A percentile compares a stretch with the other conserved stretches of the same genome.
These are phyloP conservation scores for Verticillium longisporum DNA, from an alignment of 2,329 filamentous ascomycete species.

Conservation along the genomic window DNA sequence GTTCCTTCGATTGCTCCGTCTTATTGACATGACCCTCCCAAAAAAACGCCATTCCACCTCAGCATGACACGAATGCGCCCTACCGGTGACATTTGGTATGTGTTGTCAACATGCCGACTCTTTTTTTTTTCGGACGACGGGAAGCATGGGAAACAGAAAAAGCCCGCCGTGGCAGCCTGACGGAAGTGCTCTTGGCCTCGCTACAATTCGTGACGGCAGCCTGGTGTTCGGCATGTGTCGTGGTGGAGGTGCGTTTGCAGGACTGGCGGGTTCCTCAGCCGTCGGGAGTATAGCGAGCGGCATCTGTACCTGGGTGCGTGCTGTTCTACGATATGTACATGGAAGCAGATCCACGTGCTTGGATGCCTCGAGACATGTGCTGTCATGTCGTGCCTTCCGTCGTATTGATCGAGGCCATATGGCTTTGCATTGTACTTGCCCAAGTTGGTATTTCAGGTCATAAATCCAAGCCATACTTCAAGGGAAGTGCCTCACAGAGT, in stretches of 20 bases:
- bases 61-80: slow-evolving; percentile 5
- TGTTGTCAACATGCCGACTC: background rate
- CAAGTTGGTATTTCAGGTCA: too few relatives aligned
- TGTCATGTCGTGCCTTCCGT: too few relatives aligned
- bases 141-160: background rate
- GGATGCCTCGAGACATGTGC: too few relatives aligned
- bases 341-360: background rate
- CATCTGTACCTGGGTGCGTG: background rate
- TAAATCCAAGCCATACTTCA: too few relatives aligned
- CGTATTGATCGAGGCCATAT: too few relatives aligned
- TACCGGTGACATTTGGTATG: background rate
- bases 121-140: background rate
- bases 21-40: background rate
- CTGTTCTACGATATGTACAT: too few relatives aligned
- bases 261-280: background rate
- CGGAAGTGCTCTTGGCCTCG: too few relatives aligned
- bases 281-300: background rate
- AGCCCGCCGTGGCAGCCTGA: too few relatives aligned
- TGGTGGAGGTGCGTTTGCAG: background rate
- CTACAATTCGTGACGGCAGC: too few relatives aligned
- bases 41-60: slow-evolving; percentile 3
- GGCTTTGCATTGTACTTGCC: too few relatives aligned
- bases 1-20: background rate
- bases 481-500: too few relatives aligned
- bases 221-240: too few relatives aligned